phyloP scores from a whole-genome alignment of 2,329 filamentous ascomycete species.

The Aspergillus hiratsukae region DNA sequence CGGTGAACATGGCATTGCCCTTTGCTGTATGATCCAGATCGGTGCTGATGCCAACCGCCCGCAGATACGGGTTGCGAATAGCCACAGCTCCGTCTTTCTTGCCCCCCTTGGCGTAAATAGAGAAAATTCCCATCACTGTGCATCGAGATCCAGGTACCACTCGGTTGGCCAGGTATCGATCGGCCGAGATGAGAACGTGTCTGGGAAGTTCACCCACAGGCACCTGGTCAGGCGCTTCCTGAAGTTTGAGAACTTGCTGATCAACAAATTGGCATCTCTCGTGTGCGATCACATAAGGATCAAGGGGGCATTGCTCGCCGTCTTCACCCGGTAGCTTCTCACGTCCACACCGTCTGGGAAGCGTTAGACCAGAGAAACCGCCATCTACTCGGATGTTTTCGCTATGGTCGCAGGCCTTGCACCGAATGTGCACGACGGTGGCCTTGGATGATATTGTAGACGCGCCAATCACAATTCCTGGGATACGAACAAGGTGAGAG shows the following conservation, averaged over 20 bases:
- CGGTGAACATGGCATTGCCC: constrained; percentile 76
- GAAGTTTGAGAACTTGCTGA: constrained; percentile 95
- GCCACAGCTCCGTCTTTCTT: constrained; percentile 84
- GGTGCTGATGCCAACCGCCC: constrained; percentile 86
- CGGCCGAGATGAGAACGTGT: constrained; percentile 93
- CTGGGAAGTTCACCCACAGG: constrained; percentile 92
- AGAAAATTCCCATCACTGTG: constrained; percentile 95
- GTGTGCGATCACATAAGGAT: constrained; percentile 93
- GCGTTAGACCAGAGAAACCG: constrained; percentile 80
- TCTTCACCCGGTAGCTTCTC: constrained; percentile 59
- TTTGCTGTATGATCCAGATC: constrained; percentile 87
- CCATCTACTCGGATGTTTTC: constrained; percentile 69
- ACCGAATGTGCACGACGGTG: constrained; percentile 79
- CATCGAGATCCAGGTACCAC: constrained; percentile 94
- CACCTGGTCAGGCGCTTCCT: constrained; percentile 95
- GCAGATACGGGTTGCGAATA: constrained; percentile 89
- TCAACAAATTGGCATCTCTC: constrained; percentile 94
- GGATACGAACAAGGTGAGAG: constrained; percentile 89
- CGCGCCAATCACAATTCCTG: constrained; percentile 94
- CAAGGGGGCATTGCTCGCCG: constrained; percentile 75
- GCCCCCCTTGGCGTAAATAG: constrained; percentile 87
- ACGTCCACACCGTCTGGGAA: constrained; percentile 74
- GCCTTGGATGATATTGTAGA: constrained; percentile 97
- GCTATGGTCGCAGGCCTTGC: constrained; percentile 74
- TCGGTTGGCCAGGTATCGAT: constrained; percentile 89